Evolutionary conservation across 202 grass and related monocot species (phyloP).

Genomic region (Zoysia matrella): DNA sequence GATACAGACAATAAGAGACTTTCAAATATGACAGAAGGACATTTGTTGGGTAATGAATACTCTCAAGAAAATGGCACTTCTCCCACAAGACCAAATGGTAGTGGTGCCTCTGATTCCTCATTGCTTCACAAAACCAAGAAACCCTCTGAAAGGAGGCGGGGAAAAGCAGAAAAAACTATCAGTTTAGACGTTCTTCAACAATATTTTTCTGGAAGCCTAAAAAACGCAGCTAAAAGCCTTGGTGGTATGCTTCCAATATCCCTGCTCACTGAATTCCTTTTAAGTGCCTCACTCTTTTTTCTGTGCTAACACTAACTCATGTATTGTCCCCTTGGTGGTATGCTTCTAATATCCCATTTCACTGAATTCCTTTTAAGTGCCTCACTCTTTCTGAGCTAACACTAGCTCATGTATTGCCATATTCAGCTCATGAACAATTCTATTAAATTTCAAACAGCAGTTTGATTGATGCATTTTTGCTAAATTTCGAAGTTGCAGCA

Average conservation of each 20-base stretch:
- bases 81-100: slow-evolving; percentile 50
- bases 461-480: background rate
- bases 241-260: slow-evolving; percentile 64
- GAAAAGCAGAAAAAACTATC: slow-evolving; percentile 95
- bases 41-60: slow-evolving; percentile 48
- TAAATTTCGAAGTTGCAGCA: background rate
- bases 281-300: too few relatives aligned
- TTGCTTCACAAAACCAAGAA: slow-evolving; percentile 60
- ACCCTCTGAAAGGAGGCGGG: slow-evolving; percentile 73
- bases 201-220: slow-evolving; percentile 91
- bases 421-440: background rate
- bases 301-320: too few relatives aligned
- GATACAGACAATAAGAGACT: slow-evolving; percentile 51
- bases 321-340: too few relatives aligned
- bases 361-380: slow-evolving; percentile 15
- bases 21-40: slow-evolving; percentile 42
- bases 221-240: slow-evolving; percentile 90
- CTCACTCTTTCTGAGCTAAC: background rate
- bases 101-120: slow-evolving; percentile 53
- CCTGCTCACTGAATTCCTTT: background rate
- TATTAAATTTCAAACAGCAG: slow-evolving; percentile 13
- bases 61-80: slow-evolving; percentile 53
- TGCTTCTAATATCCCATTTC: background rate
- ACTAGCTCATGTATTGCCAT: slow-evolving; percentile 16
- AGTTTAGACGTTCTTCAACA: slow-evolving; percentile 93